phyloP scores from a whole-genome alignment of 2,329 filamentous ascomycete species.

The Cladosporium sp. region DNA sequence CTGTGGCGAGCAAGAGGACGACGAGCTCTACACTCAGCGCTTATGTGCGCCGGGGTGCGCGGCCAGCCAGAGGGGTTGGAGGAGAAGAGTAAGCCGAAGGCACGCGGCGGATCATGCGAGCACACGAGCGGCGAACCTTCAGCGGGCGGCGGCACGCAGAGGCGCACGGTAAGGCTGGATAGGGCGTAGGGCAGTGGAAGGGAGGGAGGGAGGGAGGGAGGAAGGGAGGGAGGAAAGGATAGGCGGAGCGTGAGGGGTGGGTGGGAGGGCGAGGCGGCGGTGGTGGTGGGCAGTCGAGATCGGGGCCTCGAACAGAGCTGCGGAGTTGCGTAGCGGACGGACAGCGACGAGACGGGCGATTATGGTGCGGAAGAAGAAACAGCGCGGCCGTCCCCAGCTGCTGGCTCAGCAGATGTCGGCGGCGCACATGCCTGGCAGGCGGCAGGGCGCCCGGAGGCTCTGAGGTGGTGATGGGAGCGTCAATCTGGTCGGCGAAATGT shows the following conservation, averaged over 20 bases:
- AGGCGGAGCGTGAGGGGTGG: neutral
- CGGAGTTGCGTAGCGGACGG: neutral
- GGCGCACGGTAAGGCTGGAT: conserved; percentile 12
- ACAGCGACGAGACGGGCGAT: neutral
- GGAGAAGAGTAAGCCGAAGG: conserved; percentile 11
- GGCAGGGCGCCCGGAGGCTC: conserved; percentile 1
- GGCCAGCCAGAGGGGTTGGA: neutral
- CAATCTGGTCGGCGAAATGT: conserved; percentile 12
- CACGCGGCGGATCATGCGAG: conserved; percentile 7
- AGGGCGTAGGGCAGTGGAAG: conserved; percentile 9
- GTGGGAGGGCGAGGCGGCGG: neutral
- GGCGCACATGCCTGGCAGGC: conserved; percentile 7
- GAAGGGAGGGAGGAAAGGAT: neutral
- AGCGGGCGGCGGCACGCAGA: conserved; percentile 8
- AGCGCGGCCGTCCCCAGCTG: neutral
- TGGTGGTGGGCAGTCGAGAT: too few species aligned
- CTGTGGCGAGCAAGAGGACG: conserved; percentile 8
- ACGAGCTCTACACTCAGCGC: conserved; percentile 9
- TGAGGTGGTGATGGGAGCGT: conserved; percentile 8
- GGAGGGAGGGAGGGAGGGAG: conserved; percentile 5
- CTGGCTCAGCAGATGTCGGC: neutral
- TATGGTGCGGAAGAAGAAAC: neutral
- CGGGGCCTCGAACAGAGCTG: too few species aligned
- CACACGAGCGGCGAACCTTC: conserved; percentile 8
- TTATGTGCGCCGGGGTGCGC: conserved; percentile 11